phyloP scores from a whole-genome alignment of 768 basidiomycete genomes.

The Amanita exitialis region DNA sequence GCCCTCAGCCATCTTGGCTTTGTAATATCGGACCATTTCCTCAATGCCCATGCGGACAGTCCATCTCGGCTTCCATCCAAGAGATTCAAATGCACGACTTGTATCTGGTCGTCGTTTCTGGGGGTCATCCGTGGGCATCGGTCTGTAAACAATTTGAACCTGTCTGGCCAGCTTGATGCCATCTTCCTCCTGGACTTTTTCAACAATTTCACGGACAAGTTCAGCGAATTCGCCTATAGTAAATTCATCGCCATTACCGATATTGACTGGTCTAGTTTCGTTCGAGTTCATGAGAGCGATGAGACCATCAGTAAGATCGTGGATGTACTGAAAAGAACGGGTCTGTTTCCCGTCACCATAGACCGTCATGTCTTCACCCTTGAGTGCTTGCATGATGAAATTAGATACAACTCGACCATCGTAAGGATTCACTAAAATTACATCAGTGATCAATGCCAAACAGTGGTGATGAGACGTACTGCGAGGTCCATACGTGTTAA shows the following conservation, averaged over 20 bases:
- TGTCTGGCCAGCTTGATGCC: slow-evolving; percentile 39
- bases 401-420: slow-evolving; percentile 99
- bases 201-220: slow-evolving; percentile 85
- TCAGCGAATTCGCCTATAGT: slow-evolving; percentile 92
- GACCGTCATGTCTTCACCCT: slow-evolving; percentile 94
- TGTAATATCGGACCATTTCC: slow-evolving; percentile 93
- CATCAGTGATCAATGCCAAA: background rate
- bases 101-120: slow-evolving; percentile 93
- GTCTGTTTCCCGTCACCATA: slow-evolving; percentile 93
- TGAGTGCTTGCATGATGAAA: slow-evolving; percentile 96
- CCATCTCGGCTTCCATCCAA: slow-evolving; percentile 92
- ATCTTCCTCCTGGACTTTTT: slow-evolving; percentile 85
- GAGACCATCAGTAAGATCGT: slow-evolving; percentile 92
- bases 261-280: slow-evolving; percentile 91
- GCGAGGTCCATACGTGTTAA: slow-evolving; percentile 91
- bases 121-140: slow-evolving; percentile 88
- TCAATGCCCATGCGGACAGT: slow-evolving; percentile 87
- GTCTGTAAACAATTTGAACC: slow-evolving; percentile 65
- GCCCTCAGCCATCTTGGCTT: slow-evolving; percentile 80
- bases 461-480: slow-evolving; percentile 33
- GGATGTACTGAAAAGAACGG: slow-evolving; percentile 96
- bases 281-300: slow-evolving; percentile 93
- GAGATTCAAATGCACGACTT: slow-evolving; percentile 71
- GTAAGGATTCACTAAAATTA: slow-evolving; percentile 73
- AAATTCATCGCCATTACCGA: slow-evolving; percentile 94